phyloP scores from a whole-genome alignment of 441 rosid genomes.

The Gossypium gossypioides region DNA sequence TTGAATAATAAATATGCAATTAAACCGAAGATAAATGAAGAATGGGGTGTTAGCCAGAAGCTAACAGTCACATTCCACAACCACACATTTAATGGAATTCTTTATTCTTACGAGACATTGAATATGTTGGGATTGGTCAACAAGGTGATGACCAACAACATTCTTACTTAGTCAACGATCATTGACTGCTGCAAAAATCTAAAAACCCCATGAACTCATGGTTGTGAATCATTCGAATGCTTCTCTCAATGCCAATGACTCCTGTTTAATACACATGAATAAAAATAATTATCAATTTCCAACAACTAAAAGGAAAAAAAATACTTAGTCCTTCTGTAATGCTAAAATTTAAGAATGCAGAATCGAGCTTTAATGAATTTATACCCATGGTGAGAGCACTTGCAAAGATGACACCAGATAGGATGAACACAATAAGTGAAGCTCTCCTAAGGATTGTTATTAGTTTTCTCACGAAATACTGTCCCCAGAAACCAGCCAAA shows the following conservation, averaged over 20 bases:
- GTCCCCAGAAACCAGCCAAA: slow-evolving; percentile 89
- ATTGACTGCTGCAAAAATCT: slow-evolving; percentile 63
- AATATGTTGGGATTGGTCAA: slow-evolving; percentile 31
- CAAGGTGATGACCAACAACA: slow-evolving; percentile 39
- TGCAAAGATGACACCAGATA: slow-evolving; percentile 69
- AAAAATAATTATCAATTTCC: not conserved
- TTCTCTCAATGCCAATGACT: slow-evolving; percentile 51
- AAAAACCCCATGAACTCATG: slow-evolving; percentile 88
- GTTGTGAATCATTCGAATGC: slow-evolving; percentile 53
- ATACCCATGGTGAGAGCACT: slow-evolving; percentile 88
- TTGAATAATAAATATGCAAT: not conserved
- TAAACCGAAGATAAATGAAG: not conserved
- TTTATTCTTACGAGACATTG: not conserved
- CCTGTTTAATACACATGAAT: slow-evolving; percentile 32
- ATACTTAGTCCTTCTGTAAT: not conserved
- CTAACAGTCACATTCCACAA: slow-evolving; percentile 15
- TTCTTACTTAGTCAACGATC: slow-evolving; percentile 24
- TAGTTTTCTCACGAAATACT: slow-evolving; percentile 59
- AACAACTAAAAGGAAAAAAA: too few relatives aligned
- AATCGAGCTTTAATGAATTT: not conserved
- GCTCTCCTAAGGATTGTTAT: slow-evolving; percentile 50
- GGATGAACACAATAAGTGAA: slow-evolving; percentile 63
- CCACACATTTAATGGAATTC: not conserved
- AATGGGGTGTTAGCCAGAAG: slow-evolving; percentile 20
- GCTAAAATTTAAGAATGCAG: not conserved